These are phyloP conservation scores for Candida sojae DNA, from an alignment of 1,139 yeast genomes.

Conservation along the genomic window DNA sequence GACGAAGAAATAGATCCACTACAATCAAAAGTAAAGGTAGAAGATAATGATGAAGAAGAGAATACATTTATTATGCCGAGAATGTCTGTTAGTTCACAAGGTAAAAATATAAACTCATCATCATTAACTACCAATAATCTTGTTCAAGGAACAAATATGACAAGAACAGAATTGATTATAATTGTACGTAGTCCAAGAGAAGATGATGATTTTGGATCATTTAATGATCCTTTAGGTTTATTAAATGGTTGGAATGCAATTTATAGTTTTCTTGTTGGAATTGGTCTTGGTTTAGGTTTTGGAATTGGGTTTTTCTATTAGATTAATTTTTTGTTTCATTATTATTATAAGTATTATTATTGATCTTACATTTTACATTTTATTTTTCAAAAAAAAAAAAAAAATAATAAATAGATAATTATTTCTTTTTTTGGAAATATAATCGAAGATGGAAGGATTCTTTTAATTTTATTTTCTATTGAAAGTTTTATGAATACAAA, in stretches of 20 bases:
- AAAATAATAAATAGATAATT: not conserved
- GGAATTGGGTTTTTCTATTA: conserved; percentile 3
- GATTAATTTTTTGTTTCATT: too few relatives aligned
- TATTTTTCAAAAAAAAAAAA: not conserved
- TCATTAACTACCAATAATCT: not conserved
- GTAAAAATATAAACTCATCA: not conserved
- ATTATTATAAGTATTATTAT: not conserved
- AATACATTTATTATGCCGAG: conserved; percentile 2
- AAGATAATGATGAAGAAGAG: not conserved
- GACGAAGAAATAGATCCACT: not conserved
- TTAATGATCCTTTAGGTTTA: conserved; percentile 1
- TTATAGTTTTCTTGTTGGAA: not conserved
- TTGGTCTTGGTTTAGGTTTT: conserved; percentile 1
- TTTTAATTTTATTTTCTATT: too few relatives aligned
- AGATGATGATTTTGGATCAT: not conserved
- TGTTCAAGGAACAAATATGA: not conserved
- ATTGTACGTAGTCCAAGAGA: not conserved
- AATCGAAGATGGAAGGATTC: too few relatives aligned
- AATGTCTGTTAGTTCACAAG: conserved; percentile 1
- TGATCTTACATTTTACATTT: not conserved
- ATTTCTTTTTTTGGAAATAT: too few relatives aligned
- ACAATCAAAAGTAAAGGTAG: too few relatives aligned
- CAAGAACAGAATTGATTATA: not conserved
- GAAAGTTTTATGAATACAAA: too few relatives aligned
- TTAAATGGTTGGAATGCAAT: conserved; percentile 2